Conservation (phyloP, 768 basidiomycete species). For the Clitopilus passeckerianus region DNA sequence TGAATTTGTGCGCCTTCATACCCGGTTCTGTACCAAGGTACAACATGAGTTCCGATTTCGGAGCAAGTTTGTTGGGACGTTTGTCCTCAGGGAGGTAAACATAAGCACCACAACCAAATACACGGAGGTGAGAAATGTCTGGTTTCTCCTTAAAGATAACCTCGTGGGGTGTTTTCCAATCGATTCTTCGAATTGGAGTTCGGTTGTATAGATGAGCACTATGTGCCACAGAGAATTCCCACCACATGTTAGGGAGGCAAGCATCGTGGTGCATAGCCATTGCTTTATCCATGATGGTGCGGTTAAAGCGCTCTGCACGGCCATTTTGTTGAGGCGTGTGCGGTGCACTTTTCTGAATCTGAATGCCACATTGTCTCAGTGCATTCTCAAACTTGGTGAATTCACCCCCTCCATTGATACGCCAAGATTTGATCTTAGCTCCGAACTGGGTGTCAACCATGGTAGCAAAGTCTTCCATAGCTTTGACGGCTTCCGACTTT, state of each 20-base stretch:
- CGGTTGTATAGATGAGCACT: neutral
- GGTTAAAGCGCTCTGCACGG: constrained; percentile 12
- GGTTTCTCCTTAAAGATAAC: neutral
- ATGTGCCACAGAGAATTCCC: constrained; percentile 5
- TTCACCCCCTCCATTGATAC: constrained; percentile 10
- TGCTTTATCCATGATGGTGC: constrained; percentile 1
- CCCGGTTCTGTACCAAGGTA: neutral
- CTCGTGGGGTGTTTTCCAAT: neutral
- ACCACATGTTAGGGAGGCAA: constrained; percentile 1
- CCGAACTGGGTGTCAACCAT: constrained; percentile 6
- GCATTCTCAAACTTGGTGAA: neutral
- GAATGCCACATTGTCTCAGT: neutral
- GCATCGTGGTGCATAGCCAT: constrained; percentile 1
- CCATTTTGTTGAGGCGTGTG: constrained; percentile 14
- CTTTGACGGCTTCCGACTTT: constrained; percentile 2
- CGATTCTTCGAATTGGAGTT: neutral
- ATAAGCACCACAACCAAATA: constrained; percentile 7
- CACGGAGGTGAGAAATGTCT: neutral
- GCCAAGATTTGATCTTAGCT: neutral
- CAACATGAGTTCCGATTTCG: neutral
- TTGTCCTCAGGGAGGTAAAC: neutral
- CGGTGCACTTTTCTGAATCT: constrained; percentile 2
- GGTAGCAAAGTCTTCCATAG: constrained; percentile 2
- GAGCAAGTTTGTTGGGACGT: constrained; percentile 1
- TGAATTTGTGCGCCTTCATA: neutral